These are phyloP conservation scores for Hortaea werneckii DNA, from an alignment of 2,329 filamentous ascomycete species.

Conservation along the genomic window DNA sequence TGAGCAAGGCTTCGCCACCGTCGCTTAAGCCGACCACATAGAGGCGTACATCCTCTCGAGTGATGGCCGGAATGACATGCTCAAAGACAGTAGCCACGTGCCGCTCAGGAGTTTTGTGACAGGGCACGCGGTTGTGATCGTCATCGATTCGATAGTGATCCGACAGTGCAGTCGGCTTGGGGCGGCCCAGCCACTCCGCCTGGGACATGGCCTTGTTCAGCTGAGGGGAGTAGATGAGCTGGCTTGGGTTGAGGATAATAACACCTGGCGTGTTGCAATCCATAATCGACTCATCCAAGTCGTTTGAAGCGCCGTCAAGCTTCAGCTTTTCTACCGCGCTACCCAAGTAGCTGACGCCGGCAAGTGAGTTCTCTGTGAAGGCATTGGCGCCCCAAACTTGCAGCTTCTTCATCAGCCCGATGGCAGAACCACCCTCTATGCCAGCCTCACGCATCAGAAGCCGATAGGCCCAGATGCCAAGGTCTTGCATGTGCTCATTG, in stretches of 20 bases:
- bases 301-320: not conserved
- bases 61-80: constrained; percentile 43
- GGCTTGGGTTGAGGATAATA: constrained; percentile 67
- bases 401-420: constrained; percentile 50
- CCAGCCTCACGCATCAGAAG: constrained; percentile 53
- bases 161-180: constrained; percentile 50
- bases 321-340: constrained; percentile 1
- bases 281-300: no score
- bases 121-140: constrained; percentile 49
- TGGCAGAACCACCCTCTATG: constrained; percentile 58
- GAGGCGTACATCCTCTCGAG: constrained; percentile 41
- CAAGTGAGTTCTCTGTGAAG: not conserved
- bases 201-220: constrained; percentile 50
- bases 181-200: constrained; percentile 46
- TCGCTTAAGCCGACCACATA: constrained; percentile 64
- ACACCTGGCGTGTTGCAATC: constrained; percentile 42
- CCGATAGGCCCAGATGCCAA: constrained; percentile 66
- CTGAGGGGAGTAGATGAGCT: constrained; percentile 65
- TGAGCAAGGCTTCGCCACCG: constrained; percentile 40
- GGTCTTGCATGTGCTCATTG: constrained; percentile 60
- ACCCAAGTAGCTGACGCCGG: not conserved
- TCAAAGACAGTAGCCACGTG: constrained; percentile 63
- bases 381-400: constrained; percentile 7
- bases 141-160: constrained; percentile 42
- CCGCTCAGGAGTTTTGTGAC: constrained; percentile 45